Evolutionary conservation across 2,329 filamentous ascomycete species (phyloP).

Genomic region (Zymoseptoria crescenta): DNA sequence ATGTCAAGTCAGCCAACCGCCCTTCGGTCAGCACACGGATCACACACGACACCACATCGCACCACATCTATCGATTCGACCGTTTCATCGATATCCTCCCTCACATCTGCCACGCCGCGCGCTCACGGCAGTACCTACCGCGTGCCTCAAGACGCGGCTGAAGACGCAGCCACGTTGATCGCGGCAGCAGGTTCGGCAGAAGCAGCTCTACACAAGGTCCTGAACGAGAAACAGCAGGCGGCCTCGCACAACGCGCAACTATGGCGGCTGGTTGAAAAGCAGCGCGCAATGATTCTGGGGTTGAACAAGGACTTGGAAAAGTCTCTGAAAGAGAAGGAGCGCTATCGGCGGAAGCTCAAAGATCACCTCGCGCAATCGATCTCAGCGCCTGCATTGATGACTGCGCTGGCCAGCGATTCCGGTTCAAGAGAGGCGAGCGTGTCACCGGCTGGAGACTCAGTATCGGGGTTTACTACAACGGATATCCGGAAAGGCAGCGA

Average conservation of each 20-base stretch:
- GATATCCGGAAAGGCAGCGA: slow-evolving; percentile 23
- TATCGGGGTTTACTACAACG: not conserved
- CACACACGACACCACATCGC: slow-evolving; percentile 35
- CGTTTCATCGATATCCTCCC: slow-evolving; percentile 54
- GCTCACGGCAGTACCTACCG: slow-evolving; percentile 39
- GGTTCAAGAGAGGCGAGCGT: slow-evolving; percentile 22
- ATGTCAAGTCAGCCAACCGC: slow-evolving; percentile 13
- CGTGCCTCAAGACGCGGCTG: slow-evolving; percentile 45
- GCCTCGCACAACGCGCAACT: slow-evolving; percentile 85
- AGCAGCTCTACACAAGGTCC: slow-evolving; percentile 74
- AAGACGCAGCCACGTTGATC: slow-evolving; percentile 73
- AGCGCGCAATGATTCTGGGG: slow-evolving; percentile 84
- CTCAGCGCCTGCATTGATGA: slow-evolving; percentile 23
- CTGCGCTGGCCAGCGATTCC: slow-evolving; percentile 5
- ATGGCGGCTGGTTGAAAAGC: slow-evolving; percentile 94
- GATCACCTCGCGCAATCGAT: slow-evolving; percentile 51
- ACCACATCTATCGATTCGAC: slow-evolving; percentile 90
- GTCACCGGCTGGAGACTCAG: slow-evolving; percentile 15
- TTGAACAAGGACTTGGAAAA: slow-evolving; percentile 91
- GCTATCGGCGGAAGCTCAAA: slow-evolving; percentile 83
- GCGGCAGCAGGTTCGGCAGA: slow-evolving; percentile 81
- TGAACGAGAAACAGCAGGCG: slow-evolving; percentile 86
- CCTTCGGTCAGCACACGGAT: slow-evolving; percentile 5
- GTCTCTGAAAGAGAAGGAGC: slow-evolving; percentile 86
- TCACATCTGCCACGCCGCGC: slow-evolving; percentile 30